A percentile compares a stretch with the other conserved stretches of the same genome.
phyloP scores from a whole-genome alignment of 2,329 filamentous ascomycete genomes.

The Lizonia empirigonia region DNA sequence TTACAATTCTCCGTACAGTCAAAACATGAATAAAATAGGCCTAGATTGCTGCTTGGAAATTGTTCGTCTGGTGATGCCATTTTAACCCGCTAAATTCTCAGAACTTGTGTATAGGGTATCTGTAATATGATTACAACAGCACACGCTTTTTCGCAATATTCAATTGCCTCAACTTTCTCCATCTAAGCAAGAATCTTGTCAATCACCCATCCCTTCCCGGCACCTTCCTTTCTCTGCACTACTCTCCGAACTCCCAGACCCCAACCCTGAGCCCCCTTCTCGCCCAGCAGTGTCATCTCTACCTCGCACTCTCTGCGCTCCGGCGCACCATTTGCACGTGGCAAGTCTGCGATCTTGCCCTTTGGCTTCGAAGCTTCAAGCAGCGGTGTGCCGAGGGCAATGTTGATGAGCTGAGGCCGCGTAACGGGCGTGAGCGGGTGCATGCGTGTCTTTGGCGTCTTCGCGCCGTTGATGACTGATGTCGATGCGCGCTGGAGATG shows the following conservation, averaged over 20 bases:
- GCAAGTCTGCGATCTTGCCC: constrained; percentile 70
- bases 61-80: too few species aligned
- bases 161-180: neutral
- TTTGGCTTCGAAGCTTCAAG: constrained; percentile 88
- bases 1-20: too few species aligned
- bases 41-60: too few species aligned
- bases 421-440: constrained; percentile 82
- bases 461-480: constrained; percentile 45
- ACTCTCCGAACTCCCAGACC: constrained; percentile 85
- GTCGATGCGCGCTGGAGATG: constrained; percentile 75
- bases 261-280: constrained; percentile 75
- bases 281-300: constrained; percentile 74
- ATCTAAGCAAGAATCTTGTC: constrained; percentile 56
- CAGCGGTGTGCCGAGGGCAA: constrained; percentile 85
- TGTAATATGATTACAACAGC: neutral
- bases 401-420: constrained; percentile 73
- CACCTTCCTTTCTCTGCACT: constrained; percentile 73
- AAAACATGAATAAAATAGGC: too few species aligned
- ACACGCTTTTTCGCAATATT: neutral
- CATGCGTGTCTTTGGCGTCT: constrained; percentile 73
- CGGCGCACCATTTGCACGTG: constrained; percentile 44
- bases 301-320: constrained; percentile 79
- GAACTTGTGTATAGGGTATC: constrained; percentile 2
- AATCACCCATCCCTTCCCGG: constrained; percentile 73
- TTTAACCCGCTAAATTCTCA: too few species aligned